Evolutionary conservation across 352 stramenopile species (phyloP), one percentile per base, ranked within the genome.

Genomic region (Globisporangium nagaii): DNA sequence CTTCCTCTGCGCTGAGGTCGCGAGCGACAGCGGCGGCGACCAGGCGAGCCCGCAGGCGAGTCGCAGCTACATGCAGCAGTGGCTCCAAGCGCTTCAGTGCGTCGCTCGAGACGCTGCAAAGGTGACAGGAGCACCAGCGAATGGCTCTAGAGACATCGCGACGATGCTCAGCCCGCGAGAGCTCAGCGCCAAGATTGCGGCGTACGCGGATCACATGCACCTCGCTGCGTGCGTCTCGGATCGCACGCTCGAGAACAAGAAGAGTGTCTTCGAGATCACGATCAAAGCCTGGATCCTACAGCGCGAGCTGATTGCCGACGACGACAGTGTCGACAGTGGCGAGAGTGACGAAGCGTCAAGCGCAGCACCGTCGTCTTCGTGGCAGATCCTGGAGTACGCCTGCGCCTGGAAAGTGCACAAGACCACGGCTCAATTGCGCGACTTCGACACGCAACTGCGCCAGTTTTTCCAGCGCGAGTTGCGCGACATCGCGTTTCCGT

Each of bases 351-450:
- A 19, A 20, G 28, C 25, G 42, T 35, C 25, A n/a, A n/a, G 20
- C 36, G 7, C 49, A 32, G 35, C 28, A 35, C 11, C 37, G 31
- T 11, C 42, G n/a, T 44, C 46, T 42, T 66, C 62, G 2, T 88
- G 79, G 79, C 65, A 88, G 44, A 58, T 88, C 46, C 58, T 84
- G 56, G 75, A 90, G 57, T 88, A 90, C 63, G 65, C 79, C 11
- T 83, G 69, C 12, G 48, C 64, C 15, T 88, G 79, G 79, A 62
- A 52, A 27, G 19, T 86, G 25, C 17, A n/a, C 4, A 84, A 84
- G 52, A 76, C 69, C 0, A 71, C 64, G 19, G 60, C 67, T 1
- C 66, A 87, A 46, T 54, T 88, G 10, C 66, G 57, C 1, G 72
- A 68, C 20, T 76, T 86, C 47, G 79, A 93, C 56, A 58, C 62